Base-by-base conservation (phyloP, 2,329 filamentous ascomycete species). In the Alternaria consortialis region DNA sequence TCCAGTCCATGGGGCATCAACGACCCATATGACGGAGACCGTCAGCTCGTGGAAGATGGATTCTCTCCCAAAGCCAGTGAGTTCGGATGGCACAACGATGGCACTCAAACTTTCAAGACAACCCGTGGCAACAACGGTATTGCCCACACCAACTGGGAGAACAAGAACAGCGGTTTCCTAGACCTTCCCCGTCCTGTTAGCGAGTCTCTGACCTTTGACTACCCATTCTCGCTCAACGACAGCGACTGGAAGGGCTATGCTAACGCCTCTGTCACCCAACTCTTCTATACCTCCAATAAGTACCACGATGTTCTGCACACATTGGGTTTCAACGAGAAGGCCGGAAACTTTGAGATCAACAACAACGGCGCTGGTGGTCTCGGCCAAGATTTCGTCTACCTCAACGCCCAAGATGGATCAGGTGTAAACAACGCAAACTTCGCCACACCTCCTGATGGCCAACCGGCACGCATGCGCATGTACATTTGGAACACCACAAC, bases 121-220 rank as follows among this genome's bases (percentile, higher is more conserved):
- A 86, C 85, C 5, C 81, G 82, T 1, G 87, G 87, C 40, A 89
- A 89, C 79, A 89, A 88, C 66, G 86, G 70, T 42, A 83, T 86
- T 43, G 84, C 85, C 0, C 86, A 88, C 60, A 79, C 63, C 48
- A 85, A 86, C 75, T 83, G 83, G 15, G 77, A 72, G 2, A 67
- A 71, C 42, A 60, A 84, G 81, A 39, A 29, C 20, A 61, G 60
- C 25, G 71, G 75, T 25, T 85, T 82, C 68, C 68, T 83, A n/a
- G 80, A 78, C 71, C 81, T 85, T 74, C 84, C 85, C 66, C 83
- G 86, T 7, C 86, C 86, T 0, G 66, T 73, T 40, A 81, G 78
- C 63, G 42, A 76, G 23, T 64, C 67, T 11, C 77, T 82, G 20
- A 75, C 80, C 52, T 88, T 88, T 53, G 66, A 73, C 43, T 78